Evolutionary conservation across 1,139 yeast genomes (phyloP).

Genomic region (Geotrichum fermentans): DNA sequence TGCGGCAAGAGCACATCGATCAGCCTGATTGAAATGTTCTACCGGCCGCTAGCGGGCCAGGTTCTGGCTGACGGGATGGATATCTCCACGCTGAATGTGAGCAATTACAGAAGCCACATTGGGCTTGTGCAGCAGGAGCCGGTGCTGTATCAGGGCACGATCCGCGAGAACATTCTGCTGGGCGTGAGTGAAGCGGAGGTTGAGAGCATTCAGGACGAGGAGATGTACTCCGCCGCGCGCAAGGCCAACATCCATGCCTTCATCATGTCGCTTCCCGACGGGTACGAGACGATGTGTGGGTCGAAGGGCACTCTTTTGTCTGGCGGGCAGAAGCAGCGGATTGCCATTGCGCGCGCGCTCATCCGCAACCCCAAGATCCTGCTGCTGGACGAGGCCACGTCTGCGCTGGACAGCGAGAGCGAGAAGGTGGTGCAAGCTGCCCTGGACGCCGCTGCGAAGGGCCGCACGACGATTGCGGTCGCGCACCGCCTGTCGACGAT

Average conservation of each 20-base stretch:
- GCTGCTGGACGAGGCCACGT: constrained; percentile 73
- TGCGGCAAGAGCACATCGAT: constrained; percentile 91
- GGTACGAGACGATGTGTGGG: constrained; percentile 78
- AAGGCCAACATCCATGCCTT: constrained; percentile 81
- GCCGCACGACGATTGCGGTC: constrained; percentile 80
- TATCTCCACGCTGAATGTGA: constrained; percentile 63
- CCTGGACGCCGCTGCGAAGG: constrained; percentile 54
- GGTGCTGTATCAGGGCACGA: constrained; percentile 77
- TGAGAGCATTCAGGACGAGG: constrained; percentile 34
- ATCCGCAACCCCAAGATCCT: constrained; percentile 64
- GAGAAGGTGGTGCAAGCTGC: constrained; percentile 74
- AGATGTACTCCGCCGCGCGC: constrained; percentile 60
- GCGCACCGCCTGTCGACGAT: constrained; percentile 90
- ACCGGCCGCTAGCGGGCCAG: constrained; percentile 64
- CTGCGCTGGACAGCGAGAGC: constrained; percentile 73
- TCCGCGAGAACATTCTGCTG: constrained; percentile 73
- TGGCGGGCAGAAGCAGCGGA: constrained; percentile 78
- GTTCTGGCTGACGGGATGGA: constrained; percentile 67
- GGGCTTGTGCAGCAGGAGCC: constrained; percentile 89
- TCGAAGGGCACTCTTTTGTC: constrained; percentile 76
- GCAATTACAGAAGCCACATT: constrained; percentile 63
- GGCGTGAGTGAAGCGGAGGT: constrained; percentile 44
- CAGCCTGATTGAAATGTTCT: constrained; percentile 73
- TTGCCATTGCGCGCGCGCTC: constrained; percentile 72
- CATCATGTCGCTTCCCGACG: constrained; percentile 70